Percentiles rank a stretch among this genome's conserved stretches.
Evolutionary conservation across 2,329 filamentous ascomycete species (phyloP).

Genomic region (Colletotrichum sp.): DNA sequence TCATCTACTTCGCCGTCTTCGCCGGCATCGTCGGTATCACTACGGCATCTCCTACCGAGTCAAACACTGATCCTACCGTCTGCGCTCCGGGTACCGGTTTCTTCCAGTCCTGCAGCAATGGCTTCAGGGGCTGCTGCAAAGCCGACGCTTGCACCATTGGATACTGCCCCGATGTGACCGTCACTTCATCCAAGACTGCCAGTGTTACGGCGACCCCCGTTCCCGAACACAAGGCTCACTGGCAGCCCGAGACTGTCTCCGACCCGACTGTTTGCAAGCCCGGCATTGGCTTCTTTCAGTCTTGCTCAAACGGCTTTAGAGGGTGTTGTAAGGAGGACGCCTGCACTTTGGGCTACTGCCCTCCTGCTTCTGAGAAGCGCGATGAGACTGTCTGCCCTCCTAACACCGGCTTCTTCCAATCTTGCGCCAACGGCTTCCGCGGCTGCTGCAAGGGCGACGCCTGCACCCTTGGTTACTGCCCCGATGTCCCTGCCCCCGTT

Average conservation of each 20-base stretch:
- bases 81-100: slow-evolving; percentile 12
- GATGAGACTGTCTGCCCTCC: slow-evolving; percentile 11
- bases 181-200: neutral
- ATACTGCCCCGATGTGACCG: neutral
- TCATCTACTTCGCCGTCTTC: neutral
- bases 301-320: slow-evolving; percentile 1
- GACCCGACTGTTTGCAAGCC: slow-evolving; percentile 2
- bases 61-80: slow-evolving; percentile 1
- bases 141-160: neutral
- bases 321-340: slow-evolving; percentile 13
- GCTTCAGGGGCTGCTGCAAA: slow-evolving; percentile 18
- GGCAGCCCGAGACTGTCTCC: neutral
- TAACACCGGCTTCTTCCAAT: slow-evolving; percentile 11
- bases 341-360: slow-evolving; percentile 5
- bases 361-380: neutral
- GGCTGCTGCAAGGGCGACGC: slow-evolving; percentile 16
- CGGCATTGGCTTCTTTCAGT: slow-evolving; percentile 12
- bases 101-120: slow-evolving; percentile 17
- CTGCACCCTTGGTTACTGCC: neutral
- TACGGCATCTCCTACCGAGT: neutral
- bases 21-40: neutral
- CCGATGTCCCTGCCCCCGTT: neutral
- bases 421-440: slow-evolving; percentile 14
- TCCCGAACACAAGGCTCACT: neutral
- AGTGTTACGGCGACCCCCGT: neutral